phyloP scores from a whole-genome alignment of 345 rosid genomes.

The Eucalyptus tenuipes region DNA sequence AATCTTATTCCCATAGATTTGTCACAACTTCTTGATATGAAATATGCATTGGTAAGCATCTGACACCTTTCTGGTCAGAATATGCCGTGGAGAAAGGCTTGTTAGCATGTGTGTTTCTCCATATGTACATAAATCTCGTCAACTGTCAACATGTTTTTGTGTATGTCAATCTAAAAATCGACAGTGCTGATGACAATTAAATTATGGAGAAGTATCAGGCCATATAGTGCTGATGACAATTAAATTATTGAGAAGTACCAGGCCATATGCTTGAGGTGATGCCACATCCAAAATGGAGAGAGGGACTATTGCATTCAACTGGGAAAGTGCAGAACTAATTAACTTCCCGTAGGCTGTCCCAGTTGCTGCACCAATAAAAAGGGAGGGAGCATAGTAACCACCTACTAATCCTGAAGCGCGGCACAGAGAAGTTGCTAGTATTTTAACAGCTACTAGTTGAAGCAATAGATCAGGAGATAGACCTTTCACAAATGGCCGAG shows the following conservation, averaged over 20 bases:
- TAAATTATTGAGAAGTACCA: conserved; percentile 5
- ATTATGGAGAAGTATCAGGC: conserved; percentile 29
- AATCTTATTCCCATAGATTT: not conserved
- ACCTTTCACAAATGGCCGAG: conserved; percentile 67
- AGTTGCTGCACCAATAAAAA: conserved; percentile 93
- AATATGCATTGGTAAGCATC: not conserved
- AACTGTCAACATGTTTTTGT: not conserved
- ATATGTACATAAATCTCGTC: not conserved
- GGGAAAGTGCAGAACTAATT: conserved; percentile 49
- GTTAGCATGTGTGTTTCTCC: not conserved
- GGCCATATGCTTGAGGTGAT: conserved; percentile 93
- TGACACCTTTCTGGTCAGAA: not conserved
- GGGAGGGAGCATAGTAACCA: conserved; percentile 93
- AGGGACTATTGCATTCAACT: conserved; percentile 30
- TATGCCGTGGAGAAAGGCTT: not conserved
- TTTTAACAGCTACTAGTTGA: conserved; percentile 80
- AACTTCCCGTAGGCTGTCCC: conserved; percentile 94
- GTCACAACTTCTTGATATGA: not conserved
- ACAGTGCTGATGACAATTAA: not conserved
- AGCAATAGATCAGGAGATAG: conserved; percentile 68
- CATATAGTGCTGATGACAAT: not conserved
- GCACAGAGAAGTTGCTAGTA: conserved; percentile 71
- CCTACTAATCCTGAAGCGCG: conserved; percentile 95
- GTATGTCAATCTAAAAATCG: not conserved
- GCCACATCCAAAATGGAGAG: conserved; percentile 82